Evolutionary conservation across 1,139 yeast species (phyloP), one percentile per base, ranked within the genome.

Genomic region (Torulaspora pretoriensis): DNA sequence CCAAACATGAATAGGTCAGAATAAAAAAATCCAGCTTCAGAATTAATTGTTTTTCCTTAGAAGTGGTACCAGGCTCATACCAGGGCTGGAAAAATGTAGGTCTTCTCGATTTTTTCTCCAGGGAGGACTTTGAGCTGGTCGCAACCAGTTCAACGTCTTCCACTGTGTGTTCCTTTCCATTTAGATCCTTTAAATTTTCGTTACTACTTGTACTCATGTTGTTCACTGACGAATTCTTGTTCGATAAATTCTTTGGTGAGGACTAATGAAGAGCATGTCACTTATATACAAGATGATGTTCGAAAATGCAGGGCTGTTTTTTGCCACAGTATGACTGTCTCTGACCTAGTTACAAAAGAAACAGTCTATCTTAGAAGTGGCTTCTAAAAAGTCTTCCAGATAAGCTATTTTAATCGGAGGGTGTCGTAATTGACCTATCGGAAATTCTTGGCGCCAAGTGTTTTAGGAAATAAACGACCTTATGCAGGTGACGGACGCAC

Each of bases 21-120:
- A 72, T 56, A 42, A 64, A 63, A 24, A 61, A 51, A 53, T 73
- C 77, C 10, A 72, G 54, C 56, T 73, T 73, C 38, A 69, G 51
- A 8, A 70, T 55, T n/a, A 66, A 46, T 33, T 46, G 54, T 43
- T 53, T 60, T 45, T 68, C 70, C 14, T 45, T 44, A 3, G 39
- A 23, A 1, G 57, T 41, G 33, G 52, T 81, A 48, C 65, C 68
- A 34, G 74, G 77, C 50, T 78, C 57, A 41, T 48, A 50, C 61
- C 86, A 80, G 30, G 45, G 45, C 17, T 35, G 22, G 12, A 35
- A 33, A 8, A 17, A 8, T 4, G 13, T 17, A 12, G 16, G 7
- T 29, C 8, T 29, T 29, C 14, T 29, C 33, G 33, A 5, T n/a
- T 29, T 29, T 7, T 29, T 14, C 33, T 13, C 28, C 10, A 26